These are phyloP conservation scores for Trametes maxima DNA, from an alignment of 768 basidiomycete species.

Conservation along the genomic window DNA sequence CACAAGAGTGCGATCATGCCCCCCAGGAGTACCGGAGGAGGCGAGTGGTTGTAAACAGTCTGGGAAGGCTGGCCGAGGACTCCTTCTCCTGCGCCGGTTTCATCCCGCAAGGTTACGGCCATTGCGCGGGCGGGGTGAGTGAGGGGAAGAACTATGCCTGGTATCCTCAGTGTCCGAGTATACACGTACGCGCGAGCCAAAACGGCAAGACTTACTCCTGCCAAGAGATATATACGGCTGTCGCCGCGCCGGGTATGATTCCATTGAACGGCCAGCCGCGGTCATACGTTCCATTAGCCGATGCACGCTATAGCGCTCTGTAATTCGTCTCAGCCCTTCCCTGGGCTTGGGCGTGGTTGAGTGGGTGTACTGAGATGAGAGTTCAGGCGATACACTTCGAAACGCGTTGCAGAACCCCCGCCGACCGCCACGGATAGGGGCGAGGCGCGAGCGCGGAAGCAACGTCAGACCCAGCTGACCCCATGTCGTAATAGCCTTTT, in stretches of 20 bases:
- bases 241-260: not conserved
- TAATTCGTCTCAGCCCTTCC: conserved; percentile 5
- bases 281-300: not conserved
- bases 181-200: not conserved
- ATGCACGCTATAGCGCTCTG: not conserved
- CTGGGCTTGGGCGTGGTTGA: not conserved
- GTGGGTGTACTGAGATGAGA: not conserved
- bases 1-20: conserved; percentile 16
- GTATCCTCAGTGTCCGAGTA: not conserved
- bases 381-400: conserved; percentile 1
- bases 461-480: not conserved
- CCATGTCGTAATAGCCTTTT: not conserved
- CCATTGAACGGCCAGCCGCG: conserved; percentile 2
- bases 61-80: not conserved
- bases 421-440: not conserved
- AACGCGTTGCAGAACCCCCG: not conserved
- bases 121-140: not conserved
- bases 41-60: conserved; percentile 8
- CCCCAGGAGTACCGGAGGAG: conserved; percentile 10
- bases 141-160: conserved; percentile 1
- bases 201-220: not conserved
- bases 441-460: not conserved
- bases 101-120: not conserved
- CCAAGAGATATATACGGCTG: conserved; percentile 7
- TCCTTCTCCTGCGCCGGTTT: not conserved